A percentile compares a stretch with the other conserved stretches of the same genome.
Evolutionary conservation across 1,139 yeast genomes (phyloP).

Genomic region (Debaryomyces singareniensis): DNA sequence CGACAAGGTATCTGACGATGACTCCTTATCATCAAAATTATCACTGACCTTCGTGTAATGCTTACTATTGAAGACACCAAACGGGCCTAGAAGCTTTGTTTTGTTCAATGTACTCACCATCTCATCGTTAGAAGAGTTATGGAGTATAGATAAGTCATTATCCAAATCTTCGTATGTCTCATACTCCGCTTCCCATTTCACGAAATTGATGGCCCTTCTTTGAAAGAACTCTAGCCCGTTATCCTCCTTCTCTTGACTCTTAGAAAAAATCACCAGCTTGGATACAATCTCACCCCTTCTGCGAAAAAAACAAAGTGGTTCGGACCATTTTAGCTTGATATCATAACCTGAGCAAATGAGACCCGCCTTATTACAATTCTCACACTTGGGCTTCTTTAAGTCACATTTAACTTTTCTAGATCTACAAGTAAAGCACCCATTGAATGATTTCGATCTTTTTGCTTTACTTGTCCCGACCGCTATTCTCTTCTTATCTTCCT

Average conservation of each 20-base stretch:
- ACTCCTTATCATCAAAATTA: not conserved
- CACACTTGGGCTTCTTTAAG: constrained; percentile 36
- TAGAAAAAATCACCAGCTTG: constrained; percentile 21
- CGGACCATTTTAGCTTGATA: constrained; percentile 74
- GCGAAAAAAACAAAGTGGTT: constrained; percentile 40
- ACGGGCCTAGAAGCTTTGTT: constrained; percentile 68
- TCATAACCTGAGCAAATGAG: constrained; percentile 76
- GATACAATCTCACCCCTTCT: constrained; percentile 21
- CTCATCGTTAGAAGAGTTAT: constrained; percentile 20
- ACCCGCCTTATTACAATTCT: constrained; percentile 39
- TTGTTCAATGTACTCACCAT: constrained; percentile 25
- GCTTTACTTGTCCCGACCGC: constrained; percentile 4
- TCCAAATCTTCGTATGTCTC: constrained; percentile 80
- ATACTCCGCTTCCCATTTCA: constrained; percentile 56
- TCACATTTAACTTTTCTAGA: constrained; percentile 46
- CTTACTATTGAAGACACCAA: constrained; percentile 60
- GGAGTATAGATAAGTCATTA: constrained; percentile 56
- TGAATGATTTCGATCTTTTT: constrained; percentile 35
- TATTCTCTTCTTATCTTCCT: not conserved
- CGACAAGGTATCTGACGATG: not conserved
- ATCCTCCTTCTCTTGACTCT: constrained; percentile 10
- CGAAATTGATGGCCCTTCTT: constrained; percentile 73
- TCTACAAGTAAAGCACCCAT: constrained; percentile 50
- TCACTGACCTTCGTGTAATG: constrained; percentile 1
- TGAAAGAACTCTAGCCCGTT: constrained; percentile 44